Evolutionary conservation across 2,329 filamentous ascomycete genomes (phyloP).

Genomic region (Colletotrichum karsti): DNA sequence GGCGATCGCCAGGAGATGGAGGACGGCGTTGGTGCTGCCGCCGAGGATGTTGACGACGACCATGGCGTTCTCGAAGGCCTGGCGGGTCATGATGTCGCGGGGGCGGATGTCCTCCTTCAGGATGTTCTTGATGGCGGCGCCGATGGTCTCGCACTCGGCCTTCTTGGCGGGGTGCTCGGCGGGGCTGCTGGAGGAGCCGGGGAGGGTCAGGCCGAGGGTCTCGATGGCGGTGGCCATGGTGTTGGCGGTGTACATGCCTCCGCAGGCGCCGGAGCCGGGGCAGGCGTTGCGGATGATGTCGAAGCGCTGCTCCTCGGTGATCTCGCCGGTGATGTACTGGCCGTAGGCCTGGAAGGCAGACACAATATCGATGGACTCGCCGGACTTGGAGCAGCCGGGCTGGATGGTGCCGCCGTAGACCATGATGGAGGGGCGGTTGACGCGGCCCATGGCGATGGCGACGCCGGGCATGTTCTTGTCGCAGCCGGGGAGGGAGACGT

Average conservation of each 20-base stretch:
- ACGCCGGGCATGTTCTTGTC: conserved; percentile 99
- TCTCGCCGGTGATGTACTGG: conserved; percentile 90
- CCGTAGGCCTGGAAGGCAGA: conserved; percentile 98
- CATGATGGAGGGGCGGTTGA: conserved; percentile 96
- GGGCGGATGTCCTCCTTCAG: conserved; percentile 81
- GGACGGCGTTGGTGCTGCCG: conserved; percentile 85
- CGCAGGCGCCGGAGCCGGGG: conserved; percentile 73
- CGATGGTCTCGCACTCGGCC: conserved; percentile 76
- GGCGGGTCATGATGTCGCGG: conserved; percentile 79
- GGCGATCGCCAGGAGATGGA: conserved; percentile 86
- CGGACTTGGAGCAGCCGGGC: conserved; percentile 83
- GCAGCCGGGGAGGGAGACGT: conserved; percentile 95
- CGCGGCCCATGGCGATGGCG: conserved; percentile 90
- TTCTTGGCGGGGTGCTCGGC: conserved; percentile 78
- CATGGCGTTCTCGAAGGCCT: conserved; percentile 89
- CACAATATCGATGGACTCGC: conserved; percentile 88
- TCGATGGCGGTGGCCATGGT: conserved; percentile 95
- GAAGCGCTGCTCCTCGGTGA: conserved; percentile 89
- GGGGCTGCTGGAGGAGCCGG: conserved; percentile 82
- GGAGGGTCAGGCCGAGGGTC: conserved; percentile 87
- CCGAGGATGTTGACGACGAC: conserved; percentile 83
- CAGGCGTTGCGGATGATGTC: conserved; percentile 96
- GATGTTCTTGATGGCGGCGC: conserved; percentile 77
- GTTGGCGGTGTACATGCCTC: conserved; percentile 93
- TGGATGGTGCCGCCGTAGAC: conserved; percentile 96